Evolutionary conservation across 129 eudicot species (phyloP), one percentile per base, ranked within the genome.

Genomic region (Erigeron canadensis): DNA sequence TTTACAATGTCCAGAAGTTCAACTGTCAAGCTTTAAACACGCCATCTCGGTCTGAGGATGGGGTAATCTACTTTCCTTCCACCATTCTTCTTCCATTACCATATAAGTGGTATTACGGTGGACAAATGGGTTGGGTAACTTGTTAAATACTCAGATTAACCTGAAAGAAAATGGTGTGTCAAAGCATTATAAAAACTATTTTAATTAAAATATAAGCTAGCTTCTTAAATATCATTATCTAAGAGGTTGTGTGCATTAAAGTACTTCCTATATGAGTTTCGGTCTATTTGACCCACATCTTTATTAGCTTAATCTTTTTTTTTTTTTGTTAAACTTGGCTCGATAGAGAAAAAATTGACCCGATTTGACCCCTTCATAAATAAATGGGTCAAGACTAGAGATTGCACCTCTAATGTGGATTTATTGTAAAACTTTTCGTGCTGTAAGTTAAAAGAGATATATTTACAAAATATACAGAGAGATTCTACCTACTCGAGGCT

Each of bases 1-100:
- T 91, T 64, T 91, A 88, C 83, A 91, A 88, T 45, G 96, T 88
- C 46, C 97, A 91, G 74, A 91, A 83, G 83, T 88, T 91, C 85
- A 91, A 86, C 72, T 84, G 87, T 72, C 97, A 91, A 83, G 97
- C 94, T 64, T 65, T 88, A 58, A 77, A 84, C 84, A 91, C 97
- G 7, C 96, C 97, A 8, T 75, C 91, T 4, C 85, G 77, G 62
- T 88, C 97, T n/a, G 97, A 91, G 69, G 94, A 86, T 68, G 97
- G 92, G 82, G 97, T 91, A 91, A 59, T 62, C 53, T 22, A 61
- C 77, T n/a, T 66, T 65, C 57, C 53, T 40, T 15, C 6, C 62
- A 44, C 4, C 28, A 28, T 55, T 43, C 72, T 28, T 28, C 34
- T 78, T 19, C 46, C 10, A 48, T 4, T 50, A 15, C 17, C 19